Conservation (phyloP, 805 yeast species). For the Ascoidea rubescens region DNA sequence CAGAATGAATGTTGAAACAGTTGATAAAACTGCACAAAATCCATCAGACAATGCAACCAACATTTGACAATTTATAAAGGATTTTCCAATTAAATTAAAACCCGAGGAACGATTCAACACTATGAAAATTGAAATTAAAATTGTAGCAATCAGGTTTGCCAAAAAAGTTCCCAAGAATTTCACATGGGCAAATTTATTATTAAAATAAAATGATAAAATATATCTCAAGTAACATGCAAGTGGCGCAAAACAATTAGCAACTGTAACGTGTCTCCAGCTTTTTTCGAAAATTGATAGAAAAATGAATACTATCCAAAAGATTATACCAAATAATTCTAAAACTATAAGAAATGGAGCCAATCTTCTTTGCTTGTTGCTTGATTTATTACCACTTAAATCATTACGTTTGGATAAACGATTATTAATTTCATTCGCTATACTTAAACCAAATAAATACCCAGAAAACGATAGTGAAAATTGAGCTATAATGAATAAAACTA, state of each 20-base stretch:
- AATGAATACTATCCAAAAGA: conserved; percentile 14
- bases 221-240: conserved; percentile 52
- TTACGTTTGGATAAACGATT: background rate
- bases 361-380: conserved; percentile 22
- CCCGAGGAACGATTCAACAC: conserved; percentile 30
- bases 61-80: conserved; percentile 31
- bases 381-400: no score
- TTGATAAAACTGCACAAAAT: conserved; percentile 56
- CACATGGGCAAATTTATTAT: conserved; percentile 42
- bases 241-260: conserved; percentile 55
- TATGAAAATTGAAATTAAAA: conserved; percentile 28
- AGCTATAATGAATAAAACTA: conserved; percentile 43
- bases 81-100: conserved; percentile 16
- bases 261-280: conserved; percentile 55
- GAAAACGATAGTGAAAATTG: conserved; percentile 49
- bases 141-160: conserved; percentile 34
- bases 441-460: conserved; percentile 44
- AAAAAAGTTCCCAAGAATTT: conserved; percentile 36
- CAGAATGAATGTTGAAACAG: conserved; percentile 65
- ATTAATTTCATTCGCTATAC: conserved; percentile 3
- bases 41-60: conserved; percentile 46
- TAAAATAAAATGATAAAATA: conserved; percentile 34
- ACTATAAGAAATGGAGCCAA: conserved; percentile 6
- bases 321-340: conserved; percentile 10
- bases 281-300: conserved; percentile 11